Percentiles rank a stretch among this genome's conserved stretches.
phyloP scores from a whole-genome alignment of 2,329 filamentous ascomycete species.

The Fusarium anguioides region DNA sequence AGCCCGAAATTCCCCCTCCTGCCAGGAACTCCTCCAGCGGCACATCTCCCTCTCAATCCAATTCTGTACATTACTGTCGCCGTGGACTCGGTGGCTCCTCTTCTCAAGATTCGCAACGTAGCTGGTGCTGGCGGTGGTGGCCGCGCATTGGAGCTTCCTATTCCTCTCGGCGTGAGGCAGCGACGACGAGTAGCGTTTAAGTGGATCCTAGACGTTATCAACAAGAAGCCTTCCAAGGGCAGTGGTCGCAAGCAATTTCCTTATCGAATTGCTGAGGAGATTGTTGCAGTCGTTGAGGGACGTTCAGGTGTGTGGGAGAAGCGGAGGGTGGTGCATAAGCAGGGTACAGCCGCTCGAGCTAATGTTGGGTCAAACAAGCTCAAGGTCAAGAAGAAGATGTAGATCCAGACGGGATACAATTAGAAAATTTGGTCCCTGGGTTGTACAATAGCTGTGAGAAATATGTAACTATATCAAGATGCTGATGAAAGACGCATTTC shows the following conservation, averaged over 20 bases:
- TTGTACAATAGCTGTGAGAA: constrained; percentile 48
- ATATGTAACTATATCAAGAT: constrained; percentile 48
- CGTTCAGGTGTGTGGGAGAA: constrained; percentile 86
- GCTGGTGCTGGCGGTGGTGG: constrained; percentile 88
- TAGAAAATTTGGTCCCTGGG: constrained; percentile 6
- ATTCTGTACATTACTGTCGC: constrained; percentile 89
- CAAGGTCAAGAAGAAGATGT: constrained; percentile 52
- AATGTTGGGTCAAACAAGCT: constrained; percentile 67
- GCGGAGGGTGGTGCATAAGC: constrained; percentile 81
- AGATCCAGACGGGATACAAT: constrained; percentile 23
- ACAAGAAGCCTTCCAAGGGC: constrained; percentile 78
- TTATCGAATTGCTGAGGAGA: constrained; percentile 83
- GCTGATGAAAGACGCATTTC: constrained; percentile 39
- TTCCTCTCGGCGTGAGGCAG: constrained; percentile 79
- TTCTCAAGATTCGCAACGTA: constrained; percentile 81
- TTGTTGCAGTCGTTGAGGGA: constrained; percentile 89
- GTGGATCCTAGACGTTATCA: constrained; percentile 90
- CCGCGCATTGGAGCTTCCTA: constrained; percentile 81
- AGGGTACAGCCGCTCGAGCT: constrained; percentile 79
- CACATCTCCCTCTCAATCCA: constrained; percentile 88
- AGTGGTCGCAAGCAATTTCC: constrained; percentile 80
- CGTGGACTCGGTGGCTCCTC: constrained; percentile 90
- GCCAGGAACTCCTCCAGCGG: constrained; percentile 79
- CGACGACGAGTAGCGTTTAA: constrained; percentile 80
- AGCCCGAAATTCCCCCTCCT: constrained; percentile 78